Percentiles rank a stretch among this genome's conserved stretches.
phyloP scores from a whole-genome alignment of 2,329 filamentous ascomycete genomes.

The Colletotrichum sp. region DNA sequence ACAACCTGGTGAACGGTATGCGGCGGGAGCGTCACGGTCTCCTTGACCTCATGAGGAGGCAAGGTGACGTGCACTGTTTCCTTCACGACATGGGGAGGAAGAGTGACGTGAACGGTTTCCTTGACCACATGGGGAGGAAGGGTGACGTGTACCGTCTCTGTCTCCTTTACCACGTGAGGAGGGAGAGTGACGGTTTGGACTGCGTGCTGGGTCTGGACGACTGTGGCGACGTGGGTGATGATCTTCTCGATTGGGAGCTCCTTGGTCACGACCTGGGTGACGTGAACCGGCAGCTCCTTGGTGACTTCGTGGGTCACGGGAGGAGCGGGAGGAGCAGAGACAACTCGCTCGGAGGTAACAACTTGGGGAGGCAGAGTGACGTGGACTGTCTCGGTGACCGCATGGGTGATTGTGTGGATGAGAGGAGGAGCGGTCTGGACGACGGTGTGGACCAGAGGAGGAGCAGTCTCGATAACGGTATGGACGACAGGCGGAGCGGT shows the following conservation, averaged over 20 bases:
- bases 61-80: slow-evolving; percentile 4
- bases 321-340: not conserved
- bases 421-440: not conserved
- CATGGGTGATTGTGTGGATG: not conserved
- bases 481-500: not conserved
- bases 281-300: not conserved
- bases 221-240: not conserved
- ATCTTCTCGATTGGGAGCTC: not conserved
- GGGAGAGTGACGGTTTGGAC: not conserved
- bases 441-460: not conserved
- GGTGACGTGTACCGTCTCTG: slow-evolving; percentile 6
- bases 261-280: not conserved
- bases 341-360: not conserved
- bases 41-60: not conserved
- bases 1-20: not conserved
- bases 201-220: not conserved
- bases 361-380: not conserved
- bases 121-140: not conserved
- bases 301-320: not conserved
- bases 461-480: not conserved
- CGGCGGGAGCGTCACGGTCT: slow-evolving; percentile 1
- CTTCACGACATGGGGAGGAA: not conserved
- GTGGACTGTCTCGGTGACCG: slow-evolving; percentile 6
- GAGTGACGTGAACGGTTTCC: slow-evolving; percentile 10
- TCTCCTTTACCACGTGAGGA: not conserved